Conservation (phyloP, 2,329 filamentous ascomycete genomes). For the Cladophialophora chaetospira region DNA sequence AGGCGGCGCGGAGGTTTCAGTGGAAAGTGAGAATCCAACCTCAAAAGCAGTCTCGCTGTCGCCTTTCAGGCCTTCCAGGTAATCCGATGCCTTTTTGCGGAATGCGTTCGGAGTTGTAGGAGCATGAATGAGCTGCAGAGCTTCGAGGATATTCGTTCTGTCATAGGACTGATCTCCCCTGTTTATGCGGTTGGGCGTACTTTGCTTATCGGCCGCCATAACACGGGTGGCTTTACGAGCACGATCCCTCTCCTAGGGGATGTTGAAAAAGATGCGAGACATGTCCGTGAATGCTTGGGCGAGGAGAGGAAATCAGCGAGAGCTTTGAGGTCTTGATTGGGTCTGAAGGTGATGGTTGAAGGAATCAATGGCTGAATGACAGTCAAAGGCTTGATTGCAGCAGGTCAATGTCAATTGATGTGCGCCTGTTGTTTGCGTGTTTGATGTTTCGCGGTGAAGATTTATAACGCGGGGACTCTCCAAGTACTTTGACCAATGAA, state of each 20-base stretch:
- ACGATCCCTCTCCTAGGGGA: not conserved
- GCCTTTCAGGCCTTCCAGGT: constrained; percentile 82
- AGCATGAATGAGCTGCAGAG: constrained; percentile 84
- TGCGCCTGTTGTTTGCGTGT: no score
- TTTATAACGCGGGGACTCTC: not conserved
- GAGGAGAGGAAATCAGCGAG: no score
- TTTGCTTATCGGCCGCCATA: constrained; percentile 17
- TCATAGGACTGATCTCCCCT: constrained; percentile 26
- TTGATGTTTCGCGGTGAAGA: not conserved
- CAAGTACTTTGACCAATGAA: not conserved
- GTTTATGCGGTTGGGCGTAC: constrained; percentile 9
- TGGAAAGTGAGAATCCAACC: constrained; percentile 81
- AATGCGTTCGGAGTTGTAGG: constrained; percentile 77
- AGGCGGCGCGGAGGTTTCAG: constrained; percentile 71
- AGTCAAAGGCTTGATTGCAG: no score
- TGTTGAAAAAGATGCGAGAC: not conserved
- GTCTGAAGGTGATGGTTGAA: no score
- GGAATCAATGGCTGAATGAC: not conserved
- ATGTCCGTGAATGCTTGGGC: not conserved
- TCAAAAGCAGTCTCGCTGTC: constrained; percentile 72
- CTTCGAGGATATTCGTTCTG: constrained; percentile 67
- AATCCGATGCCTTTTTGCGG: constrained; percentile 78
- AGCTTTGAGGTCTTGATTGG: no score
- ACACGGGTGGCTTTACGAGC: constrained; percentile 1
- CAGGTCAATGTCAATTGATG: not conserved